Percentiles rank a stretch among this genome's conserved stretches.
Conservation (phyloP, 2,329 filamentous ascomycete species). For the Colletotrichum graminicola region DNA sequence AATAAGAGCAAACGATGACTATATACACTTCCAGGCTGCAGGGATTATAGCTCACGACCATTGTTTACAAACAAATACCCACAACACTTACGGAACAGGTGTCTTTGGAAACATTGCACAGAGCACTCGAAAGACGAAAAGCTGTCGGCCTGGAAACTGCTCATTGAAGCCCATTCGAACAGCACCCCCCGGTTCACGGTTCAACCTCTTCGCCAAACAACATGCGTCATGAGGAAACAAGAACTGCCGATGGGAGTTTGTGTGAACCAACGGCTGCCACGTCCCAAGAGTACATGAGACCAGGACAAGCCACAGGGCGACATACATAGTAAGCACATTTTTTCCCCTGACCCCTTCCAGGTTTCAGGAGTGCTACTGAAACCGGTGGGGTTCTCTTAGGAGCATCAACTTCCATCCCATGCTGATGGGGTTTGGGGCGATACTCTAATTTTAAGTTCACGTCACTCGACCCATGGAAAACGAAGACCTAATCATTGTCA, state of each 20-base stretch:
- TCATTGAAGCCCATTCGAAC: not conserved
- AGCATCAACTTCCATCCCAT: conserved; percentile 23
- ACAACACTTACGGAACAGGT: not conserved
- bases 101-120: not conserved
- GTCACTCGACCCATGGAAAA: conserved; percentile 12
- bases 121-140: not conserved
- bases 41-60: not conserved
- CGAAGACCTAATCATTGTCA: not conserved
- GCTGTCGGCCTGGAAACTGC: not conserved
- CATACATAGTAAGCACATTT: not conserved
- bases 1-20: not conserved
- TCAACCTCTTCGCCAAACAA: not conserved
- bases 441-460: conserved; percentile 9
- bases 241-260: not conserved
- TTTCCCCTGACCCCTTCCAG: conserved; percentile 17
- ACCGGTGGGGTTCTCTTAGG: conserved; percentile 27
- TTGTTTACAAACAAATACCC: not conserved
- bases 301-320: conserved; percentile 6
- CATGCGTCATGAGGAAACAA: not conserved
- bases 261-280: not conserved
- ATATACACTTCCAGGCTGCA: not conserved
- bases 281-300: conserved; percentile 33
- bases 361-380: conserved; percentile 39
- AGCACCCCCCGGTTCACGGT: not conserved
- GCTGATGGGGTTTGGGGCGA: not conserved